Evolutionary conservation across 805 yeast species (phyloP), one percentile per base, ranked within the genome.

Genomic region (Candida boidinii): DNA sequence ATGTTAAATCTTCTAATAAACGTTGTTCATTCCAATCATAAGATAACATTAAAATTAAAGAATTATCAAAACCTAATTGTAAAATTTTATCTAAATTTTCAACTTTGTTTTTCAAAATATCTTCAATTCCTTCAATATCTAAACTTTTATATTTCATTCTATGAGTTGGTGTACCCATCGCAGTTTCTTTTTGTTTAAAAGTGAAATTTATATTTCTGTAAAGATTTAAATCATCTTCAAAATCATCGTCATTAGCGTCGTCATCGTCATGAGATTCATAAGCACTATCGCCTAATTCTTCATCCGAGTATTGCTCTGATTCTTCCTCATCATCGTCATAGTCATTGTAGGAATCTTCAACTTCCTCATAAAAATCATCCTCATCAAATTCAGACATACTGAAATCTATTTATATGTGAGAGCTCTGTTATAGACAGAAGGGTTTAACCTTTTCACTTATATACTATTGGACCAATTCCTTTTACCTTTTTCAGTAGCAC

Each of bases 21-120:
- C 62, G 58, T 36, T 76, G 79, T 23, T 68, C 67, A 43, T 76
- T 76, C 84, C 84, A 79, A 15, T 64, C 60, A 50, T 58, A 75
- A 29, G 59, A 50, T 23, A 69, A 62, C 30, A 76, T 51, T 25
- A 79, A 44, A 3, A 67, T 50, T 9, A 67, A 48, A 13, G 74
- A 60, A 15, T 60, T 60, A 21, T 60, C 64, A 8, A 36, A 36
- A 4, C 64, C 53, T 1, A 70, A 34, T 21, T 62, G 62, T 4
- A 71, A 43, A 8, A 69, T 46, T 1, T 42, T 37, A 16, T 61
- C 46, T 5, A 70, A 44, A n/a, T 58, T 52, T 4, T 43, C 40
- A 0, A 66, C 55, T 31, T 57, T 52, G 4, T 43, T 38, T 12
- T 45, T 32, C 4, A 60, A 26, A 7, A 41, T 42, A 12, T n/a